Conservation (phyloP, 176 grass and related monocot genomes). For the Oryza nivara region DNA sequence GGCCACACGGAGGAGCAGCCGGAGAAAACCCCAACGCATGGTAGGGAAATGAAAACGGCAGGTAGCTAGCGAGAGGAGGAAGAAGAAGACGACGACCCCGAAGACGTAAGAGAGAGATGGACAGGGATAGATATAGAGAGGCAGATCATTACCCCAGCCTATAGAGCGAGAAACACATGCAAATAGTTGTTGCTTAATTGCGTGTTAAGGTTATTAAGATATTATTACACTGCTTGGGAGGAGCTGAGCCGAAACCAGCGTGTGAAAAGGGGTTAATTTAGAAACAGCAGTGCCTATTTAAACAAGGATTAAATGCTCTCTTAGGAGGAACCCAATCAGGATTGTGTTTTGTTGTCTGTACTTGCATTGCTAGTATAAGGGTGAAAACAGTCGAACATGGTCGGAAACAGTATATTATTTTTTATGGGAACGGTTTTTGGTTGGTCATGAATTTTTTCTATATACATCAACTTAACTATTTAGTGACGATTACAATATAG, state of each 20-base stretch:
- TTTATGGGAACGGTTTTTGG: too few species aligned
- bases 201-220: constrained; percentile 28
- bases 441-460: too few species aligned
- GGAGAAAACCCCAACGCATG: not conserved
- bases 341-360: too few species aligned
- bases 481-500: too few species aligned
- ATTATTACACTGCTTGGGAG: not conserved
- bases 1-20: not conserved
- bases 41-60: not conserved
- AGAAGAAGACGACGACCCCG: not conserved
- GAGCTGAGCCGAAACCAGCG: constrained; percentile 11
- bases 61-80: not conserved
- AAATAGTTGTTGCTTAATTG: constrained; percentile 23
- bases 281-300: not conserved
- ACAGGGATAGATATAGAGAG: not conserved
- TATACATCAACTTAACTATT: too few species aligned
- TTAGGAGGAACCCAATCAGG: too few species aligned
- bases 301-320: too few species aligned
- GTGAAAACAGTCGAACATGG: too few species aligned
- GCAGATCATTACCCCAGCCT: not conserved
- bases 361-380: too few species aligned
- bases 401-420: too few species aligned
- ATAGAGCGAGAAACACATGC: constrained; percentile 33
- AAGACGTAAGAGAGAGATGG: not conserved
- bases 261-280: not conserved